Evolutionary conservation across 2,329 filamentous ascomycete genomes (phyloP), one percentile per base, ranked within the genome.

Genomic region (Knufia fluminis): DNA sequence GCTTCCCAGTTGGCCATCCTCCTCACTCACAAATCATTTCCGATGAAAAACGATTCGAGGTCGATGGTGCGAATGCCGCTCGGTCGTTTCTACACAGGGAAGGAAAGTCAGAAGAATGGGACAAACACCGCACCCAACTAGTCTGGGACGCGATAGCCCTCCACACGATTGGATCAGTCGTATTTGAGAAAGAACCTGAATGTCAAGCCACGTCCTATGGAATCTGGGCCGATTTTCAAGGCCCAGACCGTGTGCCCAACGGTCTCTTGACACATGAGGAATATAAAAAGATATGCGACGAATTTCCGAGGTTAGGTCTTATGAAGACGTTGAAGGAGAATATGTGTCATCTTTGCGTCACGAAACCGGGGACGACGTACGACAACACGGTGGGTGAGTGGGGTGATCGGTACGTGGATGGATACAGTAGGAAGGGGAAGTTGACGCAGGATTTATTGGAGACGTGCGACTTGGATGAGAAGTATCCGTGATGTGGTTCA

Each of bases 71-170:
- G 9, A 66, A 71, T 49, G 68, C 64, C 2, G 69, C 72, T 1
- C 59, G 68, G 0, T 58, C 65, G 0, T 74, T 73, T 50, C 36
- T 54, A 17, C 12, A 31, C 4, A 56, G 54, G 16, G 48, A 52
- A n/a, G 41, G 39, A n/a, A 44, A 46, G 9, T 31, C 35, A 16
- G 23, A 33, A 22, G 52, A 57, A 1, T 74, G 70, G 69, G 64
- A 70, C 35, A 59, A 67, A 31, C 62, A 65, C 23, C 61, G 68
- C 3, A 51, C 69, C 4, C 72, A 76, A 59, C 61, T 74, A 9
- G 65, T 72, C n/a, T 76, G 71, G 71, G 72, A 76, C 53, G 57
- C 66, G 4, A 75, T 76, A 48, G 72, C 72, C 0, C 61, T 75
- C 35, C 53, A 55, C 26, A 55, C 53, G n/a, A 55, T 50, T 26